A percentile compares a stretch with the other conserved stretches of the same genome.
phyloP scores from a whole-genome alignment of 1,284 basidiomycete genomes.

The Marasmius sp. region DNA sequence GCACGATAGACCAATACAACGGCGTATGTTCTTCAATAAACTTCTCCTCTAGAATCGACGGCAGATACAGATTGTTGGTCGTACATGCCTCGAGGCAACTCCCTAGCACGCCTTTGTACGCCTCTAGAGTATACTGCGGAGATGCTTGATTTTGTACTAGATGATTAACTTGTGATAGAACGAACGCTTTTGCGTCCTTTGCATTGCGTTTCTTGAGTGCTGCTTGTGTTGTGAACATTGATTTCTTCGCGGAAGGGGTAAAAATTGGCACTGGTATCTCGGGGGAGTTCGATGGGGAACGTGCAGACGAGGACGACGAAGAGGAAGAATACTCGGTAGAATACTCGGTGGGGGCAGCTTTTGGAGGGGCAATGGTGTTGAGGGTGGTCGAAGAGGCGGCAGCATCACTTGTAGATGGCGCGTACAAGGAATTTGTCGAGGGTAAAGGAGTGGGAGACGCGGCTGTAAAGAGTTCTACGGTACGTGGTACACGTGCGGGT shows the following conservation, averaged over 20 bases:
- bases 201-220: not conserved
- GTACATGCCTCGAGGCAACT: conserved; percentile 5
- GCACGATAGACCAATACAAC: conserved; percentile 11
- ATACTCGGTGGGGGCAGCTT: too few relatives aligned
- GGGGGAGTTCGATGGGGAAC: not conserved
- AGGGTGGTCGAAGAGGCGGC: too few relatives aligned
- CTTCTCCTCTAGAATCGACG: conserved; percentile 4
- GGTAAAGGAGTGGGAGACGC: too few relatives aligned
- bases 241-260: not conserved
- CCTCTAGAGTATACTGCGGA: not conserved
- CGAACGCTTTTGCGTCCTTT: conserved; percentile 7
- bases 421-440: too few relatives aligned
- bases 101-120: not conserved
- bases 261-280: not conserved
- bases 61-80: not conserved
- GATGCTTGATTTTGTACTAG: conserved; percentile 1
- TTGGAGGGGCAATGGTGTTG: too few relatives aligned
- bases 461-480: too few relatives aligned
- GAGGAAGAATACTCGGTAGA: too few relatives aligned
- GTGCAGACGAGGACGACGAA: not conserved
- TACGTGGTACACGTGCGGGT: too few relatives aligned
- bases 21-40: conserved; percentile 6
- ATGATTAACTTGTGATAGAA: not conserved
- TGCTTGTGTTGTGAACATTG: not conserved
- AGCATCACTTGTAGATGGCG: too few relatives aligned